Base-by-base conservation (phyloP, 1,284 basidiomycete species). In the Porodaedalea pini region DNA sequence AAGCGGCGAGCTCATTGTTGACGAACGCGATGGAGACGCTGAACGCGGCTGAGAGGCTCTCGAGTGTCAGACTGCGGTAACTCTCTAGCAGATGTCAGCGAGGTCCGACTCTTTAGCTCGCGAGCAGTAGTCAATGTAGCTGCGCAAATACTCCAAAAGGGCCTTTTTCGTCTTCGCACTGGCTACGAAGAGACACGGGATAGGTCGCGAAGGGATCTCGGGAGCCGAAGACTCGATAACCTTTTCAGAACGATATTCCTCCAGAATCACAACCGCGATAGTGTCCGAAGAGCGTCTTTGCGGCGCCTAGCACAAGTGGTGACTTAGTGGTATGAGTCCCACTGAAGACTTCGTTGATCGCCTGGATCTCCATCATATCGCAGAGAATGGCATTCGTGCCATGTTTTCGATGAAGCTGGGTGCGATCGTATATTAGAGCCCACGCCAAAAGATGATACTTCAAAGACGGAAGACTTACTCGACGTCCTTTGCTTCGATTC, bases 311-410 rank as follows among this genome's bases (percentile, higher is more conserved):
- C 13, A 72, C 62, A 10, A 73, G 64, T 8, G 71, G 72, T 2
- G 62, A 58, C 1, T 65, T 64, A 3, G 62, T 51, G 0, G 66
- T 63, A 49, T 72, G 70, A 0, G 71, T 70, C 1, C 54, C 59
- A 25, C 63, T 61, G 62, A 71, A 73, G 23, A 71, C 71, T 44
- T 70, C 67, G 37, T 70, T 72, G 56, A 73, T 69, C 2, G 67
- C 72, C 61, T 71, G 67, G 48, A 72, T 70, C 54, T 73, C 72
- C 48, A 70, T 69, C 29, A 69, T 63, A 59, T 73, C 72, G 6
- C 72, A 71, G 2, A 73, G 60, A 32, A 66, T 66, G 4, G 72
- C 72, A 66, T 70, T 71, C 10, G 72, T 73, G 41, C 72, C 72
- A 58, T 73, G 72, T 70, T 63, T 60, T 73, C 71, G 27, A 73